Evolutionary conservation across 495 filamentous ascomycete species (phyloP).

Genomic region (Clavariopsis aquatica): DNA sequence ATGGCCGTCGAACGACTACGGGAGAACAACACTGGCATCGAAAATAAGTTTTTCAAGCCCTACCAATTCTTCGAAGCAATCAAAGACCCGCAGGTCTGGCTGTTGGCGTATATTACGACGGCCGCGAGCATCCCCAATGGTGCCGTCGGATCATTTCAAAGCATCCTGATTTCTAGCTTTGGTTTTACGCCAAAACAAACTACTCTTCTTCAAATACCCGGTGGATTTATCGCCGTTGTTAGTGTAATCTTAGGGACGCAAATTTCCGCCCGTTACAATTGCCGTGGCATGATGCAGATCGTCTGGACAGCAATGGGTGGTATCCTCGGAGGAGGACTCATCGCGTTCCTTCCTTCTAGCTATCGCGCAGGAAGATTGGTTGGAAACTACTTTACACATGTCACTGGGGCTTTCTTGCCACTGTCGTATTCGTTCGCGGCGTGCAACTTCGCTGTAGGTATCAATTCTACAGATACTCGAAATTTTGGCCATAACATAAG

Average conservation of each 20-base stretch:
- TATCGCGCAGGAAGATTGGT: slow-evolving; percentile 6
- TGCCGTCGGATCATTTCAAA: slow-evolving; percentile 61
- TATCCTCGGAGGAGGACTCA: slow-evolving; percentile 19
- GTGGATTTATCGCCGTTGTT: slow-evolving; percentile 12
- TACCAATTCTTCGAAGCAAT: slow-evolving; percentile 60
- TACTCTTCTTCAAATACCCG: slow-evolving; percentile 57
- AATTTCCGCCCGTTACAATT: slow-evolving; percentile 20
- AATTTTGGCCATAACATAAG: too few species aligned
- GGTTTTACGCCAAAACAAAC: slow-evolving; percentile 57
- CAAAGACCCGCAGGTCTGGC: slow-evolving; percentile 62
- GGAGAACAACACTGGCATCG: slow-evolving; percentile 36
- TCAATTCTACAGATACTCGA: too few species aligned
- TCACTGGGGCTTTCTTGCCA: slow-evolving; percentile 61
- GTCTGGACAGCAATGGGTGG: slow-evolving; percentile 14
- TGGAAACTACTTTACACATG: slow-evolving; percentile 49
- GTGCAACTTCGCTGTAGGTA: slow-evolving; percentile 51
- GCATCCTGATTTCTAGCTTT: slow-evolving; percentile 62
- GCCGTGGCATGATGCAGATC: slow-evolving; percentile 15
- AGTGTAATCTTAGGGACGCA: slow-evolving; percentile 16
- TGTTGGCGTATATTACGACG: slow-evolving; percentile 62
- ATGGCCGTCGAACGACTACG: slow-evolving; percentile 37
- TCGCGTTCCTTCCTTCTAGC: slow-evolving; percentile 14
- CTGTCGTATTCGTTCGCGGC: slow-evolving; percentile 46
- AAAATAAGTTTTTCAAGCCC: slow-evolving; percentile 39
- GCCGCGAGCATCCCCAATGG: slow-evolving; percentile 58